These are phyloP conservation scores for Boletus fagicola DNA, from an alignment of 768 basidiomycete genomes.

Conservation along the genomic window DNA sequence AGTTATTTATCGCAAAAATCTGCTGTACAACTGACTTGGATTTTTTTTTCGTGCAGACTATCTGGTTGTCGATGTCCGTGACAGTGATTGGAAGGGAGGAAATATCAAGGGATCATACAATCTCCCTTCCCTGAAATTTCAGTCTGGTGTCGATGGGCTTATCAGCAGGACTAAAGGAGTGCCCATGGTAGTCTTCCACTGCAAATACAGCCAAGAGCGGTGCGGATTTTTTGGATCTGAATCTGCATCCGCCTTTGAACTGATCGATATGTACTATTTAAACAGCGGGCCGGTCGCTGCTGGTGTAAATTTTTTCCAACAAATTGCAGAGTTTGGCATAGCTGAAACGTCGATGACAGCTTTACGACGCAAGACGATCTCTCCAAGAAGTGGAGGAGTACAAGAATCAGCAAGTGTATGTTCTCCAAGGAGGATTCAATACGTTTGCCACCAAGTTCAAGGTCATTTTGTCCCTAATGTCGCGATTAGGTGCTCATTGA, in stretches of 20 bases:
- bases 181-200: slow-evolving; percentile 72
- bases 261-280: slow-evolving; percentile 4
- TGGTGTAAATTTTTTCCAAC: slow-evolving; percentile 42
- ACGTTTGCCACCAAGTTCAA: slow-evolving; percentile 69
- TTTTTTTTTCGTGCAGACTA: slow-evolving; percentile 45
- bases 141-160: slow-evolving; percentile 53
- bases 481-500: background rate
- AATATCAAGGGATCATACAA: slow-evolving; percentile 69
- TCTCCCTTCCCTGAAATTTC: slow-evolving; percentile 61
- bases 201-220: slow-evolving; percentile 74
- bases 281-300: slow-evolving; percentile 77
- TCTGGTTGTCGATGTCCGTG: slow-evolving; percentile 81
- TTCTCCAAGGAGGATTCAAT: slow-evolving; percentile 72
- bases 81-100: slow-evolving; percentile 75
- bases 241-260: background rate
- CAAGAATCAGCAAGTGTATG: slow-evolving; percentile 53
- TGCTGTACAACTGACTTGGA: background rate
- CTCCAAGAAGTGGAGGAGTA: slow-evolving; percentile 41
- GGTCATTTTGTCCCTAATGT: slow-evolving; percentile 32
- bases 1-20: background rate
- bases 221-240: slow-evolving; percentile 33
- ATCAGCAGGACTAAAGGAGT: slow-evolving; percentile 60
- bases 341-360: slow-evolving; percentile 37
- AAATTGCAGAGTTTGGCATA: background rate
- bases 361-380: slow-evolving; percentile 64